Evolutionary conservation across 257 asterid species (phyloP), one percentile per base, ranked within the genome.

Genomic region (Capsicum rhomboideum): DNA sequence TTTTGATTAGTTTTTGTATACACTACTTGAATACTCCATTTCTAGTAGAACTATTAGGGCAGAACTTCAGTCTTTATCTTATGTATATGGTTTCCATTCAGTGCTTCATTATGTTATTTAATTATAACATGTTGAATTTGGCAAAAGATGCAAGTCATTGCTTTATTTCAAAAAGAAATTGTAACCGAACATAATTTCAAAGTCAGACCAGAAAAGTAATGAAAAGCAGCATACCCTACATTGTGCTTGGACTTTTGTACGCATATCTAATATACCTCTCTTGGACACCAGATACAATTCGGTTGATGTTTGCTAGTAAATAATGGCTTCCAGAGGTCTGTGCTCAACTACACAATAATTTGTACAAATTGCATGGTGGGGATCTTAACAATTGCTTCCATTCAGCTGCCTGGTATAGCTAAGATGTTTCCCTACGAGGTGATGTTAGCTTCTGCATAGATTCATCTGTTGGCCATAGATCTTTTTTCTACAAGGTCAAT

Each of bases 241-340:
- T 90, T 80, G 83, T 80, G 46, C 94, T 95, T 63, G 99, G 99
- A 67, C 81, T 91, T 44, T 37, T 94, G 46, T 95, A 95, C 71
- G 94, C 91, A 2, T 93, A 90, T 88, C 90, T 95, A 6, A 83
- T 95, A 26, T 94, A 82, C 82, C 92, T 91, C 52, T 94, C 99
- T 1, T 94, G 99, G 99, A 91, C 97, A 14, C 95, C 99, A 1
- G 94, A 95, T 46, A 94, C 98, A 0, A 84, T 94, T 4, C 86
- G 83, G n/a, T 31, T 86, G 42, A 92, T 95, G 92, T 95, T 93
- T 86, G 90, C 94, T 1, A 91, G 92, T 85, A 89, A 92, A 90
- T 91, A 95, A 90, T 95, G 90, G 96, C 86, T 95, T 82, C 98
- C 98, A 0, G 98, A 95, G 98, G 98, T 93, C n/a, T 6, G 92